Percentiles rank a stretch among this genome's conserved stretches.
phyloP scores from a whole-genome alignment of 495 filamentous ascomycete genomes.

The Xylaria bambusicola region DNA sequence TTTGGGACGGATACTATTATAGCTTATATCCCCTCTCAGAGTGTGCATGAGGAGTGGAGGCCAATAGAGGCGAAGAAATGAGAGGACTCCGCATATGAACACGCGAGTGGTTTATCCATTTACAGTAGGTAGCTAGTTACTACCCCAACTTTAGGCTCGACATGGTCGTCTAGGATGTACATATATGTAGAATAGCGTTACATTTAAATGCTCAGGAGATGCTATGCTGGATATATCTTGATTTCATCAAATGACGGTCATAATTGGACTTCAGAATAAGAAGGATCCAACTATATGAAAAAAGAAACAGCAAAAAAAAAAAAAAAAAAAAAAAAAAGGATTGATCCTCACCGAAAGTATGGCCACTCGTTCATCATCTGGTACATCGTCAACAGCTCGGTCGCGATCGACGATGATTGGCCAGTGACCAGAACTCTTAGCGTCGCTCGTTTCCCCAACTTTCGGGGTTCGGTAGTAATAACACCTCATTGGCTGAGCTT shows the following conservation, averaged over 20 bases:
- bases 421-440: not conserved
- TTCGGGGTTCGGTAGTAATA: constrained; percentile 3
- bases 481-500: not conserved
- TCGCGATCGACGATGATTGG: not conserved
- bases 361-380: not conserved
- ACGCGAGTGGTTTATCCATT: not conserved
- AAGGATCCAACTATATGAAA: too few relatives aligned
- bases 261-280: too few relatives aligned
- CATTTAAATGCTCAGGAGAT: too few relatives aligned
- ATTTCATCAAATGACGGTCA: too few relatives aligned
- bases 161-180: too few relatives aligned
- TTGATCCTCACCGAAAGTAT: not conserved
- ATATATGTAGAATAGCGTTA: too few relatives aligned
- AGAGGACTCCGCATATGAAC: constrained; percentile 5
- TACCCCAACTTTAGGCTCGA: not conserved
- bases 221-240: too few relatives aligned
- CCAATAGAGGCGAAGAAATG: not conserved
- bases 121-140: not conserved
- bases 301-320: too few relatives aligned
- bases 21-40: not conserved
- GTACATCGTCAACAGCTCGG: constrained; percentile 1
- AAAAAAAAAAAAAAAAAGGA: not conserved
- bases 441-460: not conserved
- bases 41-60: not conserved
- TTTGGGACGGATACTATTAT: not conserved